phyloP scores from a whole-genome alignment of 1,284 basidiomycete species.

The Afroboletus lepidellus region DNA sequence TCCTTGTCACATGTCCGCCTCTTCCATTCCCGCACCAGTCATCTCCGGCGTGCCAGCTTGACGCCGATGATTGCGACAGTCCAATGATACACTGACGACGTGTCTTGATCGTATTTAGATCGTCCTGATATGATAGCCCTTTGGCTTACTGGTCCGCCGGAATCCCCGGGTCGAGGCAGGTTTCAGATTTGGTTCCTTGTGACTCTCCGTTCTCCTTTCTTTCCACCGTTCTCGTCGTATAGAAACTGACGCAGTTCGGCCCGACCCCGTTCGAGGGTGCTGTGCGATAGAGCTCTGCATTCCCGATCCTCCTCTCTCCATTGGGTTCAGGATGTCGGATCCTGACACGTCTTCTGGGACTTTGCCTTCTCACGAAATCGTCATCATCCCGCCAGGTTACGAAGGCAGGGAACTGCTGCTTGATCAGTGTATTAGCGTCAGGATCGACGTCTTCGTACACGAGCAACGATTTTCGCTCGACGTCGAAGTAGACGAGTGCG shows the following conservation, averaged over 20 bases:
- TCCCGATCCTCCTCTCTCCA: slow-evolving; percentile 4
- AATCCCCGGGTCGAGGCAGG: slow-evolving; percentile 23
- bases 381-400: slow-evolving; percentile 42
- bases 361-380: slow-evolving; percentile 52
- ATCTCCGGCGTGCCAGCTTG: slow-evolving; percentile 13
- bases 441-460: slow-evolving; percentile 60
- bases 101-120: slow-evolving; percentile 5
- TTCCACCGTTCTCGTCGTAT: not conserved
- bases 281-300: slow-evolving; percentile 14
- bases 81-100: not conserved
- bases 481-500: slow-evolving; percentile 69
- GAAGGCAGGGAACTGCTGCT: slow-evolving; percentile 37
- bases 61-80: slow-evolving; percentile 6
- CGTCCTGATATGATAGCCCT: slow-evolving; percentile 15
- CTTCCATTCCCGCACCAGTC: slow-evolving; percentile 1
- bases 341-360: slow-evolving; percentile 7
- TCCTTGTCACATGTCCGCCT: not conserved
- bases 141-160: slow-evolving; percentile 12
- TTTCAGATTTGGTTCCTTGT: slow-evolving; percentile 17
- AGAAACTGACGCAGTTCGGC: not conserved
- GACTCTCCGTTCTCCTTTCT: slow-evolving; percentile 6
- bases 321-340: slow-evolving; percentile 19
- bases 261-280: slow-evolving; percentile 18
- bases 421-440: slow-evolving; percentile 61
- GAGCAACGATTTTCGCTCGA: slow-evolving; percentile 61